Evolutionary conservation across 2,329 filamentous ascomycete genomes (phyloP), one percentile per base, ranked within the genome.

Genomic region (Sporothrix sp.): DNA sequence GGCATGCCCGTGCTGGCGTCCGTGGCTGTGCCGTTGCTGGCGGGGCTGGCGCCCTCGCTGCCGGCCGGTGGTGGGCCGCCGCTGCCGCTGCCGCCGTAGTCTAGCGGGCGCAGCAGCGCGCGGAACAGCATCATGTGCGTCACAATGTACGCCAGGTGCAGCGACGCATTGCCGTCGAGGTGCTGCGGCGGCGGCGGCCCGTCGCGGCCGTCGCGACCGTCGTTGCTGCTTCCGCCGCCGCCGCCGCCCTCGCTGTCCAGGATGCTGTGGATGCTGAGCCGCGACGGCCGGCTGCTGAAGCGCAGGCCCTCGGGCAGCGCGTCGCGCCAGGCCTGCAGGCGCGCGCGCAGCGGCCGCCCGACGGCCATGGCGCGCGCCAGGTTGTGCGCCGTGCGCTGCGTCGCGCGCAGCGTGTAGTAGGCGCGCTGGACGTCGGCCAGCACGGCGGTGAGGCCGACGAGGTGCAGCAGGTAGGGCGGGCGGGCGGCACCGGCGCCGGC

Each of bases 81-180:
- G 13, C 11, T 33, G 13, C 14, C 32, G 11, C 4, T 37, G 10
- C 23, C n/a, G 20, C 5, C 37, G 10, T 59, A 59, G n/a, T 62
- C 59, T 5, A 65, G 52, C 1, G 64, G 63, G 28, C 63, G 56
- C 2, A 65, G 51, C 2, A 66, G 54, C 5, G 63, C 64, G 1
- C 62, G 57, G 46, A 65, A 65, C 9, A 66, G 56, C 5, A 61
- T 65, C 62, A 66, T 65, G 7, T 61, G 62, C 7, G 63, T 62
- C 10, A 65, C 60, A 8, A 65, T 62, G 33, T 65, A 65, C 1
- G 62, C 61, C 20, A 66, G 49, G n/a, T 58, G 58, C 1, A 65
- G 55, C 6, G 62, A 62, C 3, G 60, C 58, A 38, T 64, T 64
- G 2, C 61, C 62, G 21, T 59, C 61, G 0, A 64, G 52, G 2